Evolutionary conservation across 192 early-diverging fungal species (phyloP), one percentile per base, ranked within the genome.

Genomic region (Gigaspora rosea): DNA sequence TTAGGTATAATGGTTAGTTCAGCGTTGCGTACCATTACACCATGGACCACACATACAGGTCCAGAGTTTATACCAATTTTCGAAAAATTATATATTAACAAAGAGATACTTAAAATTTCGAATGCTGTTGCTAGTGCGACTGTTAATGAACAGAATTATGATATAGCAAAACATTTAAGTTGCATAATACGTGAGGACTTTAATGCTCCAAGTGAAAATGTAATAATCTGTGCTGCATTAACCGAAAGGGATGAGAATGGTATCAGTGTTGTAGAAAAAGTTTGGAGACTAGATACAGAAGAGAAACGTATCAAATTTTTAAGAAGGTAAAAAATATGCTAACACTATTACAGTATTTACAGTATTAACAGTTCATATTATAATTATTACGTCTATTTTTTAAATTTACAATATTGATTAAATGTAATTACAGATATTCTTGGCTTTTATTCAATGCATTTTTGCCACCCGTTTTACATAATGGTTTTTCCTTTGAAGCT

Each of bases 401-500:
- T 48, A 64, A 65, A 0, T 16, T 16, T 35, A 64, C 16, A 13
- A 36, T 41, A 15, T 54, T 16, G 3, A 54, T 54, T 4, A 54
- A 54, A 11, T 54, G 16, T 54, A 54, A n/a, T 56, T 18, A 18
- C 49, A 69, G 78, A 15, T 92, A 90, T 57, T 72, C 80, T 13
- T 74, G 80, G 57, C 80, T 83, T 27, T 81, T 85, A 12, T 79
- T 92, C 47, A 77, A 85, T 61, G 90, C 90, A 13, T 88, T 90
- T 56, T 68, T 92, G 52, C 90, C 90, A 11, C 86, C 90, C 22
- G 81, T 82, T 8, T 67, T 90, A 15, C 72, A 83, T 76, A 88
- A 90, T 70, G 88, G 90, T 18, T 85, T 92, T 79, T 87, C 90
- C 4, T 90, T 92, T 76, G 90, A 92, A 76, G 82, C 88, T 4